Conservation (phyloP, 2,329 filamentous ascomycete genomes). For the Talaromyces amestolkiae region DNA sequence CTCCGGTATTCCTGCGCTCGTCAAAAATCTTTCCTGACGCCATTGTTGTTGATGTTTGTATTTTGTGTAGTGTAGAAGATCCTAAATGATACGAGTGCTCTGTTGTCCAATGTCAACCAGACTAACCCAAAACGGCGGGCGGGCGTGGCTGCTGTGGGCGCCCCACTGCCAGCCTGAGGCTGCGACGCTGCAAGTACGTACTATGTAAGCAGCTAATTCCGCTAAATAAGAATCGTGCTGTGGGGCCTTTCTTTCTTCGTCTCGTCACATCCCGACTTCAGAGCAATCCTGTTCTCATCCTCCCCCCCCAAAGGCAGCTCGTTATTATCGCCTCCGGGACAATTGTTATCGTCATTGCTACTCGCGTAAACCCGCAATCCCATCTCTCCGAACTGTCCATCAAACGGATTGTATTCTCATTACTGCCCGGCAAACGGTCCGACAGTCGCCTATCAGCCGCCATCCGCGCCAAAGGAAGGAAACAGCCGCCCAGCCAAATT, state of each 20-base stretch:
- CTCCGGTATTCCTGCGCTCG: neutral
- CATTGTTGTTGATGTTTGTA: neutral
- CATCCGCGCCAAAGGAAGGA: slow-evolving; percentile 1
- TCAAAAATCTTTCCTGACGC: neutral
- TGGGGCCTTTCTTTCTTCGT: neutral
- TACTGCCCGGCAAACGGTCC: neutral
- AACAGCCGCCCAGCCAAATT: neutral
- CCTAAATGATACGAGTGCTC: neutral
- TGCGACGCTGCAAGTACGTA: neutral
- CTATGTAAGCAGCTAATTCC: neutral
- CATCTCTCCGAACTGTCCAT: neutral
- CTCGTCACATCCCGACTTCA: slow-evolving; percentile 1
- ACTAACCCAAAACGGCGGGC: neutral
- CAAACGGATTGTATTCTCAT: neutral
- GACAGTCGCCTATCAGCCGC: slow-evolving; percentile 9
- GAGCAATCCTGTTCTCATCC: neutral
- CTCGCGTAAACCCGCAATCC: neutral
- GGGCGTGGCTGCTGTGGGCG: neutral
- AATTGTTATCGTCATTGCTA: neutral
- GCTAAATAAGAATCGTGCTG: neutral
- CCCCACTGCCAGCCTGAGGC: neutral
- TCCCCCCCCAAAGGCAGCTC: neutral
- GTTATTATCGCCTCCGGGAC: neutral
- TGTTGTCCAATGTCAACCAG: neutral
- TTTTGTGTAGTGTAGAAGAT: neutral